Evolutionary conservation across 2,329 filamentous ascomycete genomes (phyloP).

Genomic region (Penicillium polonicum): DNA sequence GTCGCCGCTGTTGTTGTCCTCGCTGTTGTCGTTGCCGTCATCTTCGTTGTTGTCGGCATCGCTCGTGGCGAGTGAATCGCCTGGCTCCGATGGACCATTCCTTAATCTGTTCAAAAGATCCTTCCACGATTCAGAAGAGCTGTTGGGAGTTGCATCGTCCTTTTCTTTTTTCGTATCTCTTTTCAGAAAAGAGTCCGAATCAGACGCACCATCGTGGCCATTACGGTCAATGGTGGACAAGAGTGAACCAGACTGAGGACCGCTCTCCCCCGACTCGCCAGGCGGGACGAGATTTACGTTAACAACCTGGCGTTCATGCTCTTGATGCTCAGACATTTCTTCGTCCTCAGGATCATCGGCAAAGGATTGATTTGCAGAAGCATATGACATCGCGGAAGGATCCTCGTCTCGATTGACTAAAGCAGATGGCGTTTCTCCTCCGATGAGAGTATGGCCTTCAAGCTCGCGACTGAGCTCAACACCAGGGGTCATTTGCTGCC

Average conservation of each 20-base stretch:
- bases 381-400: conserved; percentile 17
- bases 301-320: conserved; percentile 17
- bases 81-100: not conserved
- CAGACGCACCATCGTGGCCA: not conserved
- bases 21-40: not conserved
- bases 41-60: not conserved
- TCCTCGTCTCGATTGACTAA: conserved; percentile 14
- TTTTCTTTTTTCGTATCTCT: not conserved
- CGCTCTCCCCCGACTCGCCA: conserved; percentile 1
- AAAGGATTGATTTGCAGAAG: conserved; percentile 21
- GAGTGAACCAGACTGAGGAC: conserved; percentile 17
- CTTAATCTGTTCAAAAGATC: not conserved
- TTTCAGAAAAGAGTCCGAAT: not conserved
- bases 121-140: conserved; percentile 4
- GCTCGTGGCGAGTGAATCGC: not conserved
- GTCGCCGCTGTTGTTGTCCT: not conserved
- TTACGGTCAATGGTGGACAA: conserved; percentile 13
- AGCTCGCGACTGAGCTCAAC: conserved; percentile 12
- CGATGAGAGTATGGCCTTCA: conserved; percentile 25
- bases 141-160: not conserved
- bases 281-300: conserved; percentile 4
- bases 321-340: not conserved
- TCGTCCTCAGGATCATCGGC: conserved; percentile 7
- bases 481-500: conserved; percentile 15
- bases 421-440: conserved; percentile 13